These are phyloP conservation scores for Citrus mangshanensis DNA, from an alignment of 345 rosid species.

Conservation along the genomic window DNA sequence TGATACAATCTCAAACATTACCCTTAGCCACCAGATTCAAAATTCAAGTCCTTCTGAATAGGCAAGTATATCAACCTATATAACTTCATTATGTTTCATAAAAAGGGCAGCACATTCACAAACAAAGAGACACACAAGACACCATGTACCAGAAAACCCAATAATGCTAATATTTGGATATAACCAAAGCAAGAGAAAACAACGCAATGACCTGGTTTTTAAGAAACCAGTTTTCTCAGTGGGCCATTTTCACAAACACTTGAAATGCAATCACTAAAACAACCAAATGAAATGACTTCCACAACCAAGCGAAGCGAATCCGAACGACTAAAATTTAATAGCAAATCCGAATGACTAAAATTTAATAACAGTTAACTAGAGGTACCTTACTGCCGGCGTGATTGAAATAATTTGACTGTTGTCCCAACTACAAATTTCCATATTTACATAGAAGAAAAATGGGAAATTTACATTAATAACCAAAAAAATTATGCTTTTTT, in stretches of 20 bases:
- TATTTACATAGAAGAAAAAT: no score
- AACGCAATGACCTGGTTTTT: neutral
- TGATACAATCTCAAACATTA: neutral
- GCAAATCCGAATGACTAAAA: no score
- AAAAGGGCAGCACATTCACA: neutral
- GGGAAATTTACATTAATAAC: no score
- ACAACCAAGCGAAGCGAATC: no score
- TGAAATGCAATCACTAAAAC: neutral
- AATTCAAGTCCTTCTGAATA: neutral
- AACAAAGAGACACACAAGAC: neutral
- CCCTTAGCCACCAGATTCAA: neutral
- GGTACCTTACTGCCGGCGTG: no score
- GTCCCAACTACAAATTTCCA: no score
- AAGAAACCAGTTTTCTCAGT: neutral
- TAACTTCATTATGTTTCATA: neutral
- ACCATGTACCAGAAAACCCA: neutral
- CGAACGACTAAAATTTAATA: no score
- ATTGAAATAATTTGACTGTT: no score
- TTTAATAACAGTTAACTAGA: no score
- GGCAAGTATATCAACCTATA: neutral
- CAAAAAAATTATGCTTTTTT: no score
- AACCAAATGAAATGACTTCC: no score
- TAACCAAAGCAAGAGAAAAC: neutral
- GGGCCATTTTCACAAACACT: slow-evolving; percentile 31
- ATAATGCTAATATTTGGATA: neutral